A percentile compares a stretch with the other conserved stretches of the same genome.
Evolutionary conservation across 2,329 filamentous ascomycete species (phyloP).

Genomic region (Lecanosticta acicola): DNA sequence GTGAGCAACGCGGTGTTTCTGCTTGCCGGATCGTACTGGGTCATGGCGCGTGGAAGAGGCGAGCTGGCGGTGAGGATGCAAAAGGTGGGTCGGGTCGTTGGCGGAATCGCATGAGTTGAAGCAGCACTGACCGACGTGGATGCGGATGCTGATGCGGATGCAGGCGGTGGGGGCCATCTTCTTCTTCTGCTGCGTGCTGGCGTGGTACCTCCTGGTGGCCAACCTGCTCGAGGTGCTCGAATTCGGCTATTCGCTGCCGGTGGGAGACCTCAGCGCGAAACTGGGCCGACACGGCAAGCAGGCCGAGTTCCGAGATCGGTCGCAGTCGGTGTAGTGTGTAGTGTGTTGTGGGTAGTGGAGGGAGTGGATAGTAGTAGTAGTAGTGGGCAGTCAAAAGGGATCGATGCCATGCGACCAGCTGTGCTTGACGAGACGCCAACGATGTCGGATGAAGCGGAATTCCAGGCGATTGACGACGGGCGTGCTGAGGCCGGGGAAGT

Average conservation of each 20-base stretch:
- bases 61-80: constrained; percentile 3
- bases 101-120: no score
- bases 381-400: no score
- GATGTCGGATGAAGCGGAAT: not conserved
- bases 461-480: not conserved
- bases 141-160: not conserved
- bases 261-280: constrained; percentile 5
- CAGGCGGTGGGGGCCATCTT: constrained; percentile 1
- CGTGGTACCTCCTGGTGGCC: constrained; percentile 8
- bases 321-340: not conserved
- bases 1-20: constrained; percentile 4
- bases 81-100: no score
- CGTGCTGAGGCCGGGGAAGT: not conserved
- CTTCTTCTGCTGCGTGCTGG: constrained; percentile 6
- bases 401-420: no score
- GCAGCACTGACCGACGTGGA: no score
- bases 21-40: constrained; percentile 7
- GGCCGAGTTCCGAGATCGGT: constrained; percentile 1
- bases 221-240: constrained; percentile 8
- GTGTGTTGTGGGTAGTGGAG: no score
- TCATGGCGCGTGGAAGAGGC: not conserved
- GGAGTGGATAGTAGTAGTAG: no score
- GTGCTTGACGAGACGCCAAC: no score
- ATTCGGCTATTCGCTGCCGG: constrained; percentile 7
- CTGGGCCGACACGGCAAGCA: not conserved